Conservation (phyloP, 208 protist genomes). For the Leishmania martiniquensis region DNA sequence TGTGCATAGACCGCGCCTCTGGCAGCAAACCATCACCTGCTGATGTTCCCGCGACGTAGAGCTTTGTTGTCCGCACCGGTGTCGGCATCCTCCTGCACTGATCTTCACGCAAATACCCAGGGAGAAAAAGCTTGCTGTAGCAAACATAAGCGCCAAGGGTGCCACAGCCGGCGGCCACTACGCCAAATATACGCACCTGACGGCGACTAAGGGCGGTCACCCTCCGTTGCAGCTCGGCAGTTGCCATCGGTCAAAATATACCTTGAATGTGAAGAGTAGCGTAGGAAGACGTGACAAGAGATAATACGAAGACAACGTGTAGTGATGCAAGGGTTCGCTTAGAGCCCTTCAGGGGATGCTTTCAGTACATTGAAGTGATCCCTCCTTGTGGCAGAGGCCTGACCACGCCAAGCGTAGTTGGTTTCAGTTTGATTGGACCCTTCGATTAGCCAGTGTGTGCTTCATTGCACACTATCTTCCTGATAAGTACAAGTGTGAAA, state of each 20-base stretch:
- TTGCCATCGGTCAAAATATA: conserved; percentile 29
- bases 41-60: conserved; percentile 59
- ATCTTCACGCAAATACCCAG: conserved; percentile 28
- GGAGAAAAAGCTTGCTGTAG: conserved; percentile 46
- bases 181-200: conserved; percentile 39
- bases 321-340: neutral
- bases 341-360: neutral
- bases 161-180: conserved; percentile 27
- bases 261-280: neutral
- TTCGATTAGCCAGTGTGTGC: neutral
- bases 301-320: neutral
- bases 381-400: neutral
- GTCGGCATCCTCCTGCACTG: conserved; percentile 19
- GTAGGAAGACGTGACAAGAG: neutral
- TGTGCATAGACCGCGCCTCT: conserved; percentile 30
- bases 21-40: conserved; percentile 33
- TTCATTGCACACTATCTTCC: neutral
- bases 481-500: neutral
- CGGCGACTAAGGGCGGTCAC: conserved; percentile 51
- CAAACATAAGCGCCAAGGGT: conserved; percentile 49
- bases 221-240: conserved; percentile 30
- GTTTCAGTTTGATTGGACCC: neutral
- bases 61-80: conserved; percentile 46
- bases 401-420: neutral
- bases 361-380: neutral